Conservation (phyloP, 2,329 filamentous ascomycete species). For the Penicillium polonicum region DNA sequence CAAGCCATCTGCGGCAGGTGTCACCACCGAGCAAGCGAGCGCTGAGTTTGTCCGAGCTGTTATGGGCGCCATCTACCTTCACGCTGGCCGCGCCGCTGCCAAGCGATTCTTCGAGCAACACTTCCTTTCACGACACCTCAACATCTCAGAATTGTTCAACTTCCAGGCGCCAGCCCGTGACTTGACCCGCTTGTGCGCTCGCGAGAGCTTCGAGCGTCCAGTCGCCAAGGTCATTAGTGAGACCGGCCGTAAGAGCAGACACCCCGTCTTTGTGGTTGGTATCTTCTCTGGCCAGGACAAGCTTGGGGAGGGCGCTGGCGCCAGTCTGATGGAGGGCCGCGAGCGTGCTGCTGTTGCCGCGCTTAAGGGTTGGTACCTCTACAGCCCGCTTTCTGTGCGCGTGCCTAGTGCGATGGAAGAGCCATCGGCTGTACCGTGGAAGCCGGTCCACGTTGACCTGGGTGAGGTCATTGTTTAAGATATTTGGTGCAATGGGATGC, state of each 20-base stretch:
- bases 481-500: constrained; percentile 15
- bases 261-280: constrained; percentile 89
- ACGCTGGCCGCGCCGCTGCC: constrained; percentile 74
- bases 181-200: constrained; percentile 74
- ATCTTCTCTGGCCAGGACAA: constrained; percentile 90
- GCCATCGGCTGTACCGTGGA: constrained; percentile 62
- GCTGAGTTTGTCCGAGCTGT: constrained; percentile 79
- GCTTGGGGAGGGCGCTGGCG: constrained; percentile 83
- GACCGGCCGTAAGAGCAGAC: constrained; percentile 79
- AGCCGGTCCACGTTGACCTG: constrained; percentile 66
- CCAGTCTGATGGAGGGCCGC: constrained; percentile 74
- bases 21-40: constrained; percentile 60
- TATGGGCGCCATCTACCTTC: constrained; percentile 79
- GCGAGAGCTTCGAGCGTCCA: constrained; percentile 85
- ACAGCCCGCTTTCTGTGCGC: constrained; percentile 69
- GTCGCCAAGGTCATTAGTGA: constrained; percentile 86
- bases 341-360: constrained; percentile 78
- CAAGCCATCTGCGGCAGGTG: constrained; percentile 34
- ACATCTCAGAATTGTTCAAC: constrained; percentile 74
- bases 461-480: constrained; percentile 64
- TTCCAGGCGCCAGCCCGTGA: constrained; percentile 85
- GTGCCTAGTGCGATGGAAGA: constrained; percentile 70
- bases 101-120: constrained; percentile 82
- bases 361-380: constrained; percentile 94
- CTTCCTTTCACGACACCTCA: constrained; percentile 74